Percentiles rank a stretch among this genome's conserved stretches.
These are phyloP conservation scores for Aspergillus aculeatinus DNA, from an alignment of 2,329 filamentous ascomycete genomes.

Conservation along the genomic window DNA sequence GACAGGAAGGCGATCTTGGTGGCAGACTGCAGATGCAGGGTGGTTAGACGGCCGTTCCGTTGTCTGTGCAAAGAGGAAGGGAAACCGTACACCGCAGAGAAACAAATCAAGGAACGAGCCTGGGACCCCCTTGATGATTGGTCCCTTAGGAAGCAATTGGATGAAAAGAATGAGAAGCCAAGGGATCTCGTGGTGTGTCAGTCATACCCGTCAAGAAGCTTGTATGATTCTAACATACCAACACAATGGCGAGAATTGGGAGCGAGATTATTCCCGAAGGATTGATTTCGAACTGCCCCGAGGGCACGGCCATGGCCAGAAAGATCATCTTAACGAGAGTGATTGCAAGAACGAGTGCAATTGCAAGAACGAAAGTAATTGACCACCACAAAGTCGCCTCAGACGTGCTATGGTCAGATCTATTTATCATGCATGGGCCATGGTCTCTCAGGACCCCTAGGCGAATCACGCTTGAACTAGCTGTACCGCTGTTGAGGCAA, in stretches of 20 bases:
- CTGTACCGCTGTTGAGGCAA: neutral
- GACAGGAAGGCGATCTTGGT: conserved; percentile 23
- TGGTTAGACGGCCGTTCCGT: neutral
- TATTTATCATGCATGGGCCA: conserved; percentile 5
- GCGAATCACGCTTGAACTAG: neutral
- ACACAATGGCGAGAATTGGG: conserved; percentile 3
- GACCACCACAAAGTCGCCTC: neutral
- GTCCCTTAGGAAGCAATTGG: conserved; percentile 17
- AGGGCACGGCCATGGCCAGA: conserved; percentile 6
- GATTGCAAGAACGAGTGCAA: neutral
- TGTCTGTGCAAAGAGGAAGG: neutral
- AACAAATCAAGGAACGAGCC: conserved; percentile 18
- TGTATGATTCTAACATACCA: conserved; percentile 1
- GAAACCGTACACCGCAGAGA: conserved; percentile 20
- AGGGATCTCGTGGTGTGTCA: conserved; percentile 6
- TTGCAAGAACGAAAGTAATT: neutral
- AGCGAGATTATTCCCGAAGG: neutral
- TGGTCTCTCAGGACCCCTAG: neutral
- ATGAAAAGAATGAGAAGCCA: conserved; percentile 19
- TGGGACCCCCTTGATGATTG: conserved; percentile 18
- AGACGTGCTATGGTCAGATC: neutral
- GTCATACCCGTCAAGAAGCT: neutral
- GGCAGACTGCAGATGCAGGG: conserved; percentile 13
- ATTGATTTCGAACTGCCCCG: conserved; percentile 4
- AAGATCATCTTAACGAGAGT: conserved; percentile 5